Base-by-base conservation (phyloP, 495 filamentous ascomycete species). In the Apiosordaria backusii region DNA sequence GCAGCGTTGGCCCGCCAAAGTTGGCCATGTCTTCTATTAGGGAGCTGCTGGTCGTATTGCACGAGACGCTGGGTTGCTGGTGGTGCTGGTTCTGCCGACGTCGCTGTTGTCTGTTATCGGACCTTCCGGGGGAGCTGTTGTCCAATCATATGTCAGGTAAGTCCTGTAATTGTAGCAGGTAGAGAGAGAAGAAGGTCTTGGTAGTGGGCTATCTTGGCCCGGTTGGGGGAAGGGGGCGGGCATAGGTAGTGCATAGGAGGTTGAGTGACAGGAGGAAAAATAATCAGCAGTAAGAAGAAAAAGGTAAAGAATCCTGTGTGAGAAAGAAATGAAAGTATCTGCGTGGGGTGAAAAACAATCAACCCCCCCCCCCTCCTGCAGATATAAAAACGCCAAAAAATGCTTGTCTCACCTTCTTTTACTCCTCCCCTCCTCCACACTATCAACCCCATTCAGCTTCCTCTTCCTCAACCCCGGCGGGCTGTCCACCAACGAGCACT, bases 391-490 rank as follows among this genome's bases (percentile, higher is more conserved):
- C 15, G 58, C 7, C n/a, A 15, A 13, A 23, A 21, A 23, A 9
- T 54, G 52, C n/a, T 21, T 21, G 52, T 69, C 75, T 79, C 79
- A 87, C 85, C 85, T 84, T 79, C 84, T 80, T 73, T 87, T 86
- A 63, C 76, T 78, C 65, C 79, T 75, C 71, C 78, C 80, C 70
- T 84, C 83, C 77, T 92, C 78, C 66, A 82, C 78, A 64, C 35
- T 13, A 45, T 45, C 35, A 9, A 88, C 81, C 58, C 86, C 84
- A 71, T 84, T 84, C 69, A 88, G 70, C 82, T 88, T 92, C 77
- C 87, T 87, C 84, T 90, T 97, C 80, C 88, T 86, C 35, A 13
- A 3, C 10, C 87, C 84, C 64, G 85, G 86, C 23, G 86, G 83
- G 64, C 92, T 91, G 57, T 85, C 84, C 29, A 82, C 78, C 75